Percentiles rank a stretch among this genome's conserved stretches.
These are phyloP conservation scores for Fusarium irregulare DNA, from an alignment of 2,329 filamentous ascomycete genomes.

Conservation along the genomic window DNA sequence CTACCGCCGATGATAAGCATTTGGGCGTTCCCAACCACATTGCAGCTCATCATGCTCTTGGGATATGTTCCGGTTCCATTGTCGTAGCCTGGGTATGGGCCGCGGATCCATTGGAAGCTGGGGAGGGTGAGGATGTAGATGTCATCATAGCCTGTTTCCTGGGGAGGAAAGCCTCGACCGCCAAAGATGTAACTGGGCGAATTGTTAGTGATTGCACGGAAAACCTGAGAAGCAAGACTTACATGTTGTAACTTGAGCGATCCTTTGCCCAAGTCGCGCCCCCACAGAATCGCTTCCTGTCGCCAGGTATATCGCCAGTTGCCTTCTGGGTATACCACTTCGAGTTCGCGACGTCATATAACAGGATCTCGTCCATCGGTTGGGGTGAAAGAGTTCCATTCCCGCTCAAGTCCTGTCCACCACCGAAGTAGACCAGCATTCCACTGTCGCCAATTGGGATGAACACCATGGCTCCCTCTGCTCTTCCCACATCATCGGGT, in stretches of 20 bases:
- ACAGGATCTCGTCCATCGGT: not conserved
- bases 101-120: slow-evolving; percentile 14
- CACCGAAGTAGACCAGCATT: slow-evolving; percentile 10
- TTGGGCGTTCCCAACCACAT: not conserved
- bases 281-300: slow-evolving; percentile 5
- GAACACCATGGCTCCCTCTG: not conserved
- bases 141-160: slow-evolving; percentile 5
- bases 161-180: not conserved
- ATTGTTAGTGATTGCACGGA: fast-evolving
- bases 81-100: not conserved
- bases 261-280: slow-evolving; percentile 11
- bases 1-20: slow-evolving; percentile 9
- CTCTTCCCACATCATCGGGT: not conserved
- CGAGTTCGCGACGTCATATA: slow-evolving; percentile 1
- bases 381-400: not conserved
- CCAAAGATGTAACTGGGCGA: slow-evolving; percentile 5
- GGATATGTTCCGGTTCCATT: not conserved
- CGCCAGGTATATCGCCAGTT: not conserved
- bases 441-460: not conserved
- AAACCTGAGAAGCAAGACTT: not conserved
- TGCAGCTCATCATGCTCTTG: slow-evolving; percentile 21
- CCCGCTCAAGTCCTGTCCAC: not conserved
- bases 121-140: slow-evolving; percentile 18
- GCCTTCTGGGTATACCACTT: slow-evolving; percentile 16
- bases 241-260: slow-evolving; percentile 15